phyloP scores from a whole-genome alignment of 2,329 filamentous ascomycete species.

The Colletotrichum coccodes region DNA sequence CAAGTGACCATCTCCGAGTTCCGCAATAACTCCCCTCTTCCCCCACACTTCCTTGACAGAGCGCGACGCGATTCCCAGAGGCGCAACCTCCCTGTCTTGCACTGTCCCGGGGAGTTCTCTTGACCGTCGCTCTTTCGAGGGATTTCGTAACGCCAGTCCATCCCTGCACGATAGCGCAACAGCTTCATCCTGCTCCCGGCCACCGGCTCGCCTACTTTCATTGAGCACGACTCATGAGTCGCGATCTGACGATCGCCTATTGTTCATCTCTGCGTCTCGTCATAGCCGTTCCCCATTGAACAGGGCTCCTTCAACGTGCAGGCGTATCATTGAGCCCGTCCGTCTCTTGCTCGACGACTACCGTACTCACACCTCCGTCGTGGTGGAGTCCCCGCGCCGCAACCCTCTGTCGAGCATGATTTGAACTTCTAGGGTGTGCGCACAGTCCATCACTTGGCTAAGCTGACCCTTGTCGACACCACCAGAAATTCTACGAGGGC shows the following conservation, averaged over 20 bases:
- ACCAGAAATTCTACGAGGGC: constrained; percentile 23
- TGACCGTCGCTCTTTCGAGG: not conserved
- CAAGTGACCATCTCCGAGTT: constrained; percentile 16
- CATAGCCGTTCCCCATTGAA: not conserved
- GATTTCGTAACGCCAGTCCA: constrained; percentile 2
- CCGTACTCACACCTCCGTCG: not conserved
- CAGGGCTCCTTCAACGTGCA: not conserved
- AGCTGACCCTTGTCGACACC: constrained; percentile 1
- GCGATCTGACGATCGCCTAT: constrained; percentile 5
- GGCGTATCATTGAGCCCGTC: not conserved
- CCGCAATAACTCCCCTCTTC: constrained; percentile 13
- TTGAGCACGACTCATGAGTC: constrained; percentile 18
- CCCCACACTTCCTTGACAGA: constrained; percentile 27
- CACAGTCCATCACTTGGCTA: constrained; percentile 20
- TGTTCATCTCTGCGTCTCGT: constrained; percentile 18
- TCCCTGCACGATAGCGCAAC: constrained; percentile 18
- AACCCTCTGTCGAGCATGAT: constrained; percentile 18
- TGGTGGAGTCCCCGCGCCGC: constrained; percentile 24
- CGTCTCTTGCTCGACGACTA: not conserved
- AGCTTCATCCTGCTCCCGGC: constrained; percentile 12
- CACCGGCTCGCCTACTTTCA: not conserved
- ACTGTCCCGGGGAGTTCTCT: constrained; percentile 5
- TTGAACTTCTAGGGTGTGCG: constrained; percentile 18
- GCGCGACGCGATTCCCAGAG: constrained; percentile 13
- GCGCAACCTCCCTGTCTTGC: constrained; percentile 26